phyloP scores from a whole-genome alignment of 2,329 filamentous ascomycete species.

The Exophiala aquamarina region DNA sequence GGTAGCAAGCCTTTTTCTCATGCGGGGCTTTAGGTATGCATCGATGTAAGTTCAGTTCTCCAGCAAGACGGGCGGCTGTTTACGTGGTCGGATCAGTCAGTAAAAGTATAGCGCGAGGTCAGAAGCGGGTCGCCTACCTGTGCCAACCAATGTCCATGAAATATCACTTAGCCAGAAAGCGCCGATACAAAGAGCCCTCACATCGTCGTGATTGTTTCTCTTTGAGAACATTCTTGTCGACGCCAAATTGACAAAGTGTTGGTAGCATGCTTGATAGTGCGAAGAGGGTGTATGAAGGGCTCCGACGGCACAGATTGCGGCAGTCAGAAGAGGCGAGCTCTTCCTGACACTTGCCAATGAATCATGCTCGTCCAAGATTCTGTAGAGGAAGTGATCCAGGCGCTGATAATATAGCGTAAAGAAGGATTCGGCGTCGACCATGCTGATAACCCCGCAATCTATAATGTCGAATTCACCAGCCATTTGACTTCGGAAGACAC shows the following conservation, averaged over 20 bases:
- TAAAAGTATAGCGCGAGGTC: background rate
- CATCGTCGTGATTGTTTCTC: constrained; percentile 56
- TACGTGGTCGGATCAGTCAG: background rate
- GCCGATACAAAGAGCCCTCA: constrained; percentile 60
- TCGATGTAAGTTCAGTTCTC: constrained; percentile 57
- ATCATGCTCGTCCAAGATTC: constrained; percentile 53
- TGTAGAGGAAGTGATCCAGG: constrained; percentile 55
- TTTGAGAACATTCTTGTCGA: constrained; percentile 58
- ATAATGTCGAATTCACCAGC: constrained; percentile 46
- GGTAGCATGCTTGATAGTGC: constrained; percentile 55
- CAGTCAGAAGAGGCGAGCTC: constrained; percentile 55
- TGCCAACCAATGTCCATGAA: constrained; percentile 61
- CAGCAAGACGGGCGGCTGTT: constrained; percentile 57
- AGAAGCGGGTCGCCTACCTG: constrained; percentile 11
- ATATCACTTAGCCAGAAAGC: constrained; percentile 64
- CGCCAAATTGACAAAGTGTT: constrained; percentile 57
- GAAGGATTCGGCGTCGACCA: constrained; percentile 52
- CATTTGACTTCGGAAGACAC: constrained; percentile 36
- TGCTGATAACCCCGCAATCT: constrained; percentile 47
- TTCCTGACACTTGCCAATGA: constrained; percentile 54
- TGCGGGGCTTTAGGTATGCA: constrained; percentile 44
- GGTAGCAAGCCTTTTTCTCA: constrained; percentile 32
- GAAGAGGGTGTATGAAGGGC: constrained; percentile 57
- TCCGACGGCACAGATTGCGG: constrained; percentile 57
- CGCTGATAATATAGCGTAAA: constrained; percentile 53